phyloP scores from a whole-genome alignment of 257 asterid species.

The Solanum lycopersicoides region DNA sequence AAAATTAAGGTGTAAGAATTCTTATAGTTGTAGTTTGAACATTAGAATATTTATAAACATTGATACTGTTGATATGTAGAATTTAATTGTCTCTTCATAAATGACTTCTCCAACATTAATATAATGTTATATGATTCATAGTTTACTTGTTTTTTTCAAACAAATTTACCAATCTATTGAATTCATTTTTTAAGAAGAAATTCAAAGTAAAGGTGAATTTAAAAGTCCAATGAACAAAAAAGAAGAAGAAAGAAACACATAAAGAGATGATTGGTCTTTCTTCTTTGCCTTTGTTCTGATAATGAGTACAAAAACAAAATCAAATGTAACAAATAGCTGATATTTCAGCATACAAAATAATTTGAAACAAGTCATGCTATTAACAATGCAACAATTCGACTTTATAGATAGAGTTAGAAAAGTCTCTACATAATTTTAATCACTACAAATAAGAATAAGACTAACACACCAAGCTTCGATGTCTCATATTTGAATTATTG shows the following conservation, averaged over 20 bases:
- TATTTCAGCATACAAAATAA: neutral
- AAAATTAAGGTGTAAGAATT: neutral
- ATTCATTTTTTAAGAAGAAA: neutral
- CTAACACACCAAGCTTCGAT: neutral
- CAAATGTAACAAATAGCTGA: neutral
- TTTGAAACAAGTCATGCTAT: neutral
- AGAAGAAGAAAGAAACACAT: neutral
- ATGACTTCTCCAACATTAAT: neutral
- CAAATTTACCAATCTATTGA: neutral
- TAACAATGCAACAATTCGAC: neutral
- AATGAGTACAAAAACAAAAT: neutral
- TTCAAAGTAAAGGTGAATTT: too few relatives aligned
- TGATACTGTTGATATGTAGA: neutral
- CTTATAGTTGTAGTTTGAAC: neutral
- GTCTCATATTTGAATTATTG: too few relatives aligned
- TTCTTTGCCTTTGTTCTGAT: neutral
- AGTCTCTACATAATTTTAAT: neutral
- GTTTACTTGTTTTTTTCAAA: too few relatives aligned
- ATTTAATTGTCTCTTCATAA: neutral
- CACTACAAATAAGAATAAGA: neutral
- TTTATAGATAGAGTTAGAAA: neutral
- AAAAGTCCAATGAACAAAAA: neutral
- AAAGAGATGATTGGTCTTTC: neutral
- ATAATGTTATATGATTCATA: too few relatives aligned
- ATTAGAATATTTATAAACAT: too few relatives aligned